Evolutionary conservation across 257 asterid genomes (phyloP).

Genomic region (Rubia yunnanensis): DNA sequence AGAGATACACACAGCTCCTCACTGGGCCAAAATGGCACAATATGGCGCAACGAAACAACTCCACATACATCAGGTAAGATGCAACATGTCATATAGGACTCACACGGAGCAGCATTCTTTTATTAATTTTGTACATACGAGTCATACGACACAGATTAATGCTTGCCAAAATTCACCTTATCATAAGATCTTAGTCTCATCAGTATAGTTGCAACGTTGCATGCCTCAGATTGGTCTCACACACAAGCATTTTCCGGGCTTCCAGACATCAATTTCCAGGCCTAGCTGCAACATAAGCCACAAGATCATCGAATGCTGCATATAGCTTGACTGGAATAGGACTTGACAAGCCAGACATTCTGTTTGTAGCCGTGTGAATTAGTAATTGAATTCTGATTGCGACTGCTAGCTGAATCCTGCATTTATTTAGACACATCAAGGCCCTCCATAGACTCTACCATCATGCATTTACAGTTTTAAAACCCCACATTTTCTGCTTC

Average conservation of each 20-base stretch:
- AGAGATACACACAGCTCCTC: too few relatives aligned
- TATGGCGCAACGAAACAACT: too few relatives aligned
- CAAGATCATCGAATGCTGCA: constrained; percentile 15
- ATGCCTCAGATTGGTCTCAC: background rate
- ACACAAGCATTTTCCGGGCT: background rate
- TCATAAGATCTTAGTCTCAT: too few relatives aligned
- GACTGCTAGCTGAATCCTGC: constrained; percentile 5
- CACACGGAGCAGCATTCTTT: too few relatives aligned
- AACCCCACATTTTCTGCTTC: constrained; percentile 20
- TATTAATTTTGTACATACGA: too few relatives aligned
- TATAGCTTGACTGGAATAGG: constrained; percentile 20
- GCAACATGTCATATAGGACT: too few relatives aligned
- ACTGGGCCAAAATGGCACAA: too few relatives aligned
- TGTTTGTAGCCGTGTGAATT: constrained; percentile 9
- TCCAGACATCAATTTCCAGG: background rate
- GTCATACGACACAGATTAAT: too few relatives aligned
- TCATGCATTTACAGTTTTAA: constrained; percentile 19
- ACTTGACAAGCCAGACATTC: constrained; percentile 34
- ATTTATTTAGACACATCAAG: constrained; percentile 20
- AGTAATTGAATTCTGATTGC: constrained; percentile 3
- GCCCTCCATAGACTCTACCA: constrained; percentile 42
- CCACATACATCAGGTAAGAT: too few relatives aligned
- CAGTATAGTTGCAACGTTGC: too few relatives aligned
- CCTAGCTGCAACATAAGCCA: constrained; percentile 12
- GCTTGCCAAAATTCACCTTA: too few relatives aligned